These are phyloP conservation scores for Gossypium trilobum DNA, from an alignment of 441 rosid genomes.

Conservation along the genomic window DNA sequence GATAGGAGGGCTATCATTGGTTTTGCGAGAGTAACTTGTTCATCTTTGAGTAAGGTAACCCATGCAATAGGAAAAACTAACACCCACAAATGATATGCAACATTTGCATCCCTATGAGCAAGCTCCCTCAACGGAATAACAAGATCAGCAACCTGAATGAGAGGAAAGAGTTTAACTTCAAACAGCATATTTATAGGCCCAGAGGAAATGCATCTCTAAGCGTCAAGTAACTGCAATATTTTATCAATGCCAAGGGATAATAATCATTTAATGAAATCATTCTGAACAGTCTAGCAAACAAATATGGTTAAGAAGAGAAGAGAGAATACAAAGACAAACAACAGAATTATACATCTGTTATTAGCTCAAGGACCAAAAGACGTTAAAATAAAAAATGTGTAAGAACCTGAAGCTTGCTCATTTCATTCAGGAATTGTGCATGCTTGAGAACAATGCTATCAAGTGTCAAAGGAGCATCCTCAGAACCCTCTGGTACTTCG, in stretches of 20 bases:
- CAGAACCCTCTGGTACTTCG: constrained; percentile 57
- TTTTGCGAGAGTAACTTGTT: constrained; percentile 75
- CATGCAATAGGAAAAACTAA: constrained; percentile 95
- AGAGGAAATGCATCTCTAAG: neutral
- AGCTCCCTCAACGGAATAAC: constrained; percentile 81
- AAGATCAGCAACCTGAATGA: constrained; percentile 78
- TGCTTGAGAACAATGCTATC: constrained; percentile 71
- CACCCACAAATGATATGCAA: constrained; percentile 96
- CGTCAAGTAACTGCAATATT: neutral
- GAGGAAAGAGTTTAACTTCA: constrained; percentile 15
- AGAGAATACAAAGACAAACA: neutral
- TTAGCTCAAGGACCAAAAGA: neutral
- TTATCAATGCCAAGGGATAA: constrained; percentile 4
- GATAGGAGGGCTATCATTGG: constrained; percentile 80
- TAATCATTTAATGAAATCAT: neutral
- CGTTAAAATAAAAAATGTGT: constrained; percentile 5
- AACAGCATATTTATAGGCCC: neutral
- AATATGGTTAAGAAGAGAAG: neutral
- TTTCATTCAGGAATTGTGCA: constrained; percentile 68
- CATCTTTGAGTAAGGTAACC: constrained; percentile 81
- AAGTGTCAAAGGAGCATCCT: constrained; percentile 63
- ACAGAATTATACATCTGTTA: neutral
- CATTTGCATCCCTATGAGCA: constrained; percentile 88
- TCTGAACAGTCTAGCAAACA: neutral
- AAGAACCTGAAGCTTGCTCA: constrained; percentile 84